These are phyloP conservation scores for Lichtheimia ramosa DNA, from an alignment of 371 early-diverging fungal species.

Conservation along the genomic window DNA sequence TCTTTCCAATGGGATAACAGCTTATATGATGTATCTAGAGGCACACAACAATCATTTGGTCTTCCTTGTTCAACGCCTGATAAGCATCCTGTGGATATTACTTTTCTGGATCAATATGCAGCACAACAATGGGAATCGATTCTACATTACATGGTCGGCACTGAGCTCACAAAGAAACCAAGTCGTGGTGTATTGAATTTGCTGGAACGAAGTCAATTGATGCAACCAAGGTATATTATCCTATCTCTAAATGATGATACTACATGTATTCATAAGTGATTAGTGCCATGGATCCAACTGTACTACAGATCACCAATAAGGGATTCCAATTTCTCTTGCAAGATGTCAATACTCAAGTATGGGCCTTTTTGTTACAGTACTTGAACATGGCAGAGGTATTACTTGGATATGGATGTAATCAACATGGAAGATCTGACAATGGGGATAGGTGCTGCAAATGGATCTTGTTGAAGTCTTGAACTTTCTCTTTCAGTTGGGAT, in stretches of 20 bases:
- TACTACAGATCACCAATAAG: conserved; percentile 81
- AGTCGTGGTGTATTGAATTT: conserved; percentile 79
- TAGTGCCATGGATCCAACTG: conserved; percentile 6
- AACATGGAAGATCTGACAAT: background rate
- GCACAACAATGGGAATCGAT: conserved; percentile 90
- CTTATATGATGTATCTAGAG: conserved; percentile 42
- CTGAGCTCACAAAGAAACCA: conserved; percentile 65
- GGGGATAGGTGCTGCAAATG: conserved; percentile 70
- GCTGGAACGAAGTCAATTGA: conserved; percentile 74
- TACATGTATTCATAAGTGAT: background rate
- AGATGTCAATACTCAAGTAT: conserved; percentile 91
- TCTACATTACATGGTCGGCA: conserved; percentile 94
- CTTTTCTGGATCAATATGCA: conserved; percentile 80
- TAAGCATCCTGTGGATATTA: conserved; percentile 67
- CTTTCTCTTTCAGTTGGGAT: conserved; percentile 89
- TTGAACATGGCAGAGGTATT: conserved; percentile 79
- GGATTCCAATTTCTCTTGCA: conserved; percentile 96
- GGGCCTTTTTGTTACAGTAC: conserved; percentile 95
- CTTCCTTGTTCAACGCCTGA: conserved; percentile 64
- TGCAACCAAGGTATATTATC: conserved; percentile 56
- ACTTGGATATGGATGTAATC: background rate
- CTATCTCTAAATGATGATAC: background rate
- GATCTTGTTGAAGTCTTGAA: conserved; percentile 91
- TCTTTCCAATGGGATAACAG: background rate
- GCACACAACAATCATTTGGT: conserved; percentile 83